Base-by-base conservation (phyloP, 441 rosid species). In the Pelargonium fulgidum region DNA sequence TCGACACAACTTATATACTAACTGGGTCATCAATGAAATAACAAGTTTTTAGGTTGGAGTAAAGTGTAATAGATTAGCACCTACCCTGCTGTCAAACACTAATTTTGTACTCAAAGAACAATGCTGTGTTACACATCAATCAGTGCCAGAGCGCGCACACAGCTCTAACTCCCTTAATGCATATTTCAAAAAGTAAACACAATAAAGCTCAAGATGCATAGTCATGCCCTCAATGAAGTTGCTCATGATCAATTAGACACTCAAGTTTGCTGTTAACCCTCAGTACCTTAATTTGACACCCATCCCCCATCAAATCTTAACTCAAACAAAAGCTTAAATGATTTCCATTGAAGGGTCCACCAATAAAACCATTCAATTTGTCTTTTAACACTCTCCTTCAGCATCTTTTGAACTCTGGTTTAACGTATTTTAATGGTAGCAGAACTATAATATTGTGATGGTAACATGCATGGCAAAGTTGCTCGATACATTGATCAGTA, bases 211-310 rank as follows among this genome's bases (percentile, higher is more conserved):
- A 14, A 14, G 54, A 14, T 48, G 54, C 54, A 48, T 48, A 13
- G 10, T 48, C n/a, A 48, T 12, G 14, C 17, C 54, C 54, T 12
- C 54, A 48, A 3, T 48, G 16, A 10, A 48, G 13, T 48, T 48
- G n/a, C 54, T 48, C 54, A 48, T 48, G 54, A 48, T 48, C 54
- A 14, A 48, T 48, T 48, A 48, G 3, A 47, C 54, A 47, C 54
- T 47, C 16, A 10, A 13, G 4, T 12, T 11, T 47, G 54, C 4
- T 54, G 61, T 16, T 54, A 16, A 36, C 41, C 61, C 61, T 54
- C 61, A 54, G 20, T 14, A 54, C 61, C 61, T 24, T 54, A 54
- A 19, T 54, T 54, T 5, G 61, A 20, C 61, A 54, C 61, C 20
- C 20, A 52, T 14, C 20, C 59, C 59, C 59, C 7, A 16, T 52